These are phyloP conservation scores for Asterella californica DNA, from an alignment of 225 moss, liverwort and hornwort species.

Conservation along the genomic window DNA sequence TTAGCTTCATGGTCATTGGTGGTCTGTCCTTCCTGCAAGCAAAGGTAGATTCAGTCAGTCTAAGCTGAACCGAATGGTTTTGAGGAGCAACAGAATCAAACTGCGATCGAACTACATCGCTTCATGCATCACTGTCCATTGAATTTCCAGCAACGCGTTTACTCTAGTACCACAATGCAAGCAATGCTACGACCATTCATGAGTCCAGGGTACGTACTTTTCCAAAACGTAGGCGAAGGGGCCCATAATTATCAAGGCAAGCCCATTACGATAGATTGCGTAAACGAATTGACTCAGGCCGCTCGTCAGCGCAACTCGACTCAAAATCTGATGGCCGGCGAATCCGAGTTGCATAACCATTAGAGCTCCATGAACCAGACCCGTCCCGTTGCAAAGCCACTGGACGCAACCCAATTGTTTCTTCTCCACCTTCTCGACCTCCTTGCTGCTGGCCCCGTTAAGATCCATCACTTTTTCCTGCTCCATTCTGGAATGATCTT, in stretches of 20 bases:
- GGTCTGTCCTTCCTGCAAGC: constrained; percentile 43
- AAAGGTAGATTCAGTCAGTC: background rate
- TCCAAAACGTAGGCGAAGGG: constrained; percentile 42
- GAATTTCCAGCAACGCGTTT: background rate
- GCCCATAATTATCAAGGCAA: constrained; percentile 38
- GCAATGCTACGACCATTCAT: too few relatives aligned
- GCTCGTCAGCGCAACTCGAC: constrained; percentile 40
- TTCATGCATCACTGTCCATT: background rate
- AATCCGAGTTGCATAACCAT: constrained; percentile 42
- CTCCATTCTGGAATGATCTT: constrained; percentile 3
- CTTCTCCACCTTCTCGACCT: background rate
- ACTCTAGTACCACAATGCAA: background rate
- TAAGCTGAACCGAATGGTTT: background rate
- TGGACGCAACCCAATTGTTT: constrained; percentile 9
- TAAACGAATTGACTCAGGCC: constrained; percentile 53
- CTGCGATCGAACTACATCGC: too few relatives aligned
- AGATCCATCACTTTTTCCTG: background rate
- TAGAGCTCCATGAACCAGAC: constrained; percentile 30
- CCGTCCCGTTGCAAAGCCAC: constrained; percentile 16
- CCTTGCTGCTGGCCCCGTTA: background rate
- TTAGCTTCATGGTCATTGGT: constrained; percentile 23
- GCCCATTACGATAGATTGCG: constrained; percentile 39
- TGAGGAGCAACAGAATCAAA: background rate
- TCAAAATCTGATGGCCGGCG: constrained; percentile 44
- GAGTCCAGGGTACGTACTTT: constrained; percentile 19